These are phyloP conservation scores for Licmophora abbreviata DNA, from an alignment of 108 stramenopile species.

Conservation along the genomic window DNA sequence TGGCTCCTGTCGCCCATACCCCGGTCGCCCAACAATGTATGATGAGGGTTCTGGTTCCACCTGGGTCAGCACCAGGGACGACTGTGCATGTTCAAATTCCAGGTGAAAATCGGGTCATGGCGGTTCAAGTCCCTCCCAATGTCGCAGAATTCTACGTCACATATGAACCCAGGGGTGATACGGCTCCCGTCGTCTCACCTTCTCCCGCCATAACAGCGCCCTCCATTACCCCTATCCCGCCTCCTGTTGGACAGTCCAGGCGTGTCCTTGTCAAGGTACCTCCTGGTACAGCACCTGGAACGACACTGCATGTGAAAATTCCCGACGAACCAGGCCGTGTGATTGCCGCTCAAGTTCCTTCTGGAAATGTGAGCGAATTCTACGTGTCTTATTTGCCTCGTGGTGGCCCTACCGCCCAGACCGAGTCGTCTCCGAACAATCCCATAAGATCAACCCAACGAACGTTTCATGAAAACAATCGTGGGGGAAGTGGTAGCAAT, in stretches of 20 bases:
- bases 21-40: constrained; percentile 1
- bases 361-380: constrained; percentile 10
- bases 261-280: constrained; percentile 13
- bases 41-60: constrained; percentile 28
- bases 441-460: neutral
- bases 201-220: neutral
- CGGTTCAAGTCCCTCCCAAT: constrained; percentile 24
- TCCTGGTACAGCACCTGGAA: constrained; percentile 14
- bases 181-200: neutral
- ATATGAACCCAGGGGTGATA: constrained; percentile 14
- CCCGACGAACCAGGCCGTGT: constrained; percentile 23
- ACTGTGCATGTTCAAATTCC: constrained; percentile 40
- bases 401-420: neutral
- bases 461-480: neutral
- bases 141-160: constrained; percentile 32
- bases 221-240: neutral
- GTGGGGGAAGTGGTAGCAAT: neutral
- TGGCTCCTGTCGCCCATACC: neutral
- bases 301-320: constrained; percentile 12
- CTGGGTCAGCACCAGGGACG: constrained; percentile 17
- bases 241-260: neutral
- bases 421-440: neutral
- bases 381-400: constrained; percentile 17
- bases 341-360: constrained; percentile 12
- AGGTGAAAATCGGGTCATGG: constrained; percentile 21